A percentile compares a stretch with the other conserved stretches of the same genome.
Evolutionary conservation across 331 rosid genomes (phyloP).

Genomic region (Malus hybrid): DNA sequence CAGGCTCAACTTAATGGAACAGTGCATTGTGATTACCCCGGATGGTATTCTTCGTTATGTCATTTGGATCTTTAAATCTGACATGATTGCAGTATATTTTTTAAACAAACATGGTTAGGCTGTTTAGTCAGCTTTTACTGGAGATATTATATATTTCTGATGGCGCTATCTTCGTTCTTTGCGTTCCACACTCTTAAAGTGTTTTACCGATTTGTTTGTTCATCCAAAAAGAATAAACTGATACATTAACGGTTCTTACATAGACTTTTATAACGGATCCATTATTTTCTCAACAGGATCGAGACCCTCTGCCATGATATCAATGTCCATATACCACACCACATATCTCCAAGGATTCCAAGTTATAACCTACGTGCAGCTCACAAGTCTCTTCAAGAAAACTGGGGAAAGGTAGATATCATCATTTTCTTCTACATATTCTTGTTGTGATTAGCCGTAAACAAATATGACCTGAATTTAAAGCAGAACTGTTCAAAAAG

Average conservation of each 20-base stretch:
- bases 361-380: conserved; percentile 86
- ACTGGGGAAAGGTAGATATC: conserved; percentile 78
- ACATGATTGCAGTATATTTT: neutral
- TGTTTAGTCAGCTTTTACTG: neutral
- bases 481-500: neutral
- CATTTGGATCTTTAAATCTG: neutral
- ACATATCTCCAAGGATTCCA: conserved; percentile 84
- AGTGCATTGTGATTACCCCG: conserved; percentile 91
- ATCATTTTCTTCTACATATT: neutral
- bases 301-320: conserved; percentile 87
- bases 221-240: too few relatives aligned
- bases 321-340: conserved; percentile 93
- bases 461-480: neutral
- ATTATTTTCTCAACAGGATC: conserved; percentile 49
- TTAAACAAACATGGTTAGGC: neutral
- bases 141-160: neutral
- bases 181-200: too few relatives aligned
- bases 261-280: neutral
- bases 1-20: conserved; percentile 96
- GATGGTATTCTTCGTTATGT: conserved; percentile 42
- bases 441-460: neutral
- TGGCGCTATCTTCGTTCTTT: too few relatives aligned
- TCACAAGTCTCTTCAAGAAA: conserved; percentile 70
- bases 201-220: too few relatives aligned
- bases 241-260: too few relatives aligned